Percentiles rank a stretch among this genome's conserved stretches.
Conservation (phyloP, 805 yeast genomes). For the Candida awuae region DNA sequence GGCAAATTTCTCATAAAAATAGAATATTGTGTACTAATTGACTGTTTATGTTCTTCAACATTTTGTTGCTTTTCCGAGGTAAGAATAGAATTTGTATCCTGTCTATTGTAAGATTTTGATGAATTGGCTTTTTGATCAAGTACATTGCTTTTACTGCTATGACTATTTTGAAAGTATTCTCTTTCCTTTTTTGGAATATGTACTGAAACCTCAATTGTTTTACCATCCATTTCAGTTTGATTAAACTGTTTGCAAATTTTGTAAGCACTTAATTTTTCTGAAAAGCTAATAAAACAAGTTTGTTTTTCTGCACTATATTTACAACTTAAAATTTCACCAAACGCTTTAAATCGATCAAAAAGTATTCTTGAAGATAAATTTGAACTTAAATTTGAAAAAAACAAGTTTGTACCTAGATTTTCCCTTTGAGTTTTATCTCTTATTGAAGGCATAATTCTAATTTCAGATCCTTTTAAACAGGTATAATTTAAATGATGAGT, state of each 20-base stretch:
- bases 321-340: constrained; percentile 27
- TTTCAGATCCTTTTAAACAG: constrained; percentile 33
- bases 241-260: constrained; percentile 28
- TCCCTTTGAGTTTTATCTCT: constrained; percentile 35
- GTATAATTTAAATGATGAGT: constrained; percentile 49
- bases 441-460: constrained; percentile 49
- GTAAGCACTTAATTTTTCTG: constrained; percentile 29
- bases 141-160: too few relatives aligned
- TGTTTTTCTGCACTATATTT: constrained; percentile 20
- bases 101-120: background rate
- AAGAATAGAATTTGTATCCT: background rate
- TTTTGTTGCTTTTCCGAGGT: too few relatives aligned
- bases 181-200: constrained; percentile 26
- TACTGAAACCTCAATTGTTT: constrained; percentile 21
- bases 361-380: constrained; percentile 25
- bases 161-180: constrained; percentile 11
- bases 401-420: constrained; percentile 42
- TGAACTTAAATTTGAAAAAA: constrained; percentile 38
- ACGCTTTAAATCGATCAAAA: constrained; percentile 23
- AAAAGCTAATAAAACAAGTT: constrained; percentile 36
- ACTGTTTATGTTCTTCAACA: background rate
- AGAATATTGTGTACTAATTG: constrained; percentile 21
- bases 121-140: too few relatives aligned
- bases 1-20: constrained; percentile 29
- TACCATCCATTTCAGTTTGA: constrained; percentile 19